Evolutionary conservation across 2,329 filamentous ascomycete genomes (phyloP), one percentile per base, ranked within the genome.

Genomic region (Remersonia thermophila): DNA sequence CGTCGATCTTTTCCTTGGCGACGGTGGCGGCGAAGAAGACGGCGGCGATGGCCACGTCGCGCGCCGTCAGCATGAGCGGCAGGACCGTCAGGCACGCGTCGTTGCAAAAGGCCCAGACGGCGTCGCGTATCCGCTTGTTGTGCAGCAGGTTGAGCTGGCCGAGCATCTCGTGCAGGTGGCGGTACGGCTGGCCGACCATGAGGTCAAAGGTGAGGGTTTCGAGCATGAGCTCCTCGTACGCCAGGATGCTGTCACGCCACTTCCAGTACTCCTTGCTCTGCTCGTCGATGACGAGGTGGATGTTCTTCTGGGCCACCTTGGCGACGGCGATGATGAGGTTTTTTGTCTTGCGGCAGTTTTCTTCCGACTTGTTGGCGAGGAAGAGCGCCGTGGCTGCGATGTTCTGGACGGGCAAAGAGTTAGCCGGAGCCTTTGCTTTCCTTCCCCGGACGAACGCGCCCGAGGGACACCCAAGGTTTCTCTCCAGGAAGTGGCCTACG

Each of bases 181-280:
- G 77, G 56, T 96, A 91, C 0, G 91, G 89, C 41, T 86, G 83
- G 47, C 93, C 83, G 18, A 95, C 69, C 58, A 87, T 84, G 31
- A 98, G 67, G 55, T 98, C 91, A 57, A 98, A 98, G 41, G 87
- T 96, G 13, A 98, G 67, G 31, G 77, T 77, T 57, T 96, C 91
- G 12, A 98, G 71, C 63, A 98, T 81, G 30, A 89, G 66, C 55
- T 96, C 91, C 60, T 98, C 91, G 53, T 93, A 85, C 46, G 82
- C 80, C 11, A 96, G 65, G 39, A 98, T 93, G 40, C 81, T 91
- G 55, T 98, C 91, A 42, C 86, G 76, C 91, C 91, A 98, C 52
- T 83, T 77, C 91, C 91, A 98, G 56, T 91, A 98, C 54, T 98
- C 91, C 54, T 95, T 96, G 48, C 83, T 93, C 58, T 96, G 87